Percentiles rank a stretch among this genome's conserved stretches.
These are phyloP conservation scores for Colletotrichum sojae DNA, from an alignment of 2,329 filamentous ascomycete genomes.

Conservation along the genomic window DNA sequence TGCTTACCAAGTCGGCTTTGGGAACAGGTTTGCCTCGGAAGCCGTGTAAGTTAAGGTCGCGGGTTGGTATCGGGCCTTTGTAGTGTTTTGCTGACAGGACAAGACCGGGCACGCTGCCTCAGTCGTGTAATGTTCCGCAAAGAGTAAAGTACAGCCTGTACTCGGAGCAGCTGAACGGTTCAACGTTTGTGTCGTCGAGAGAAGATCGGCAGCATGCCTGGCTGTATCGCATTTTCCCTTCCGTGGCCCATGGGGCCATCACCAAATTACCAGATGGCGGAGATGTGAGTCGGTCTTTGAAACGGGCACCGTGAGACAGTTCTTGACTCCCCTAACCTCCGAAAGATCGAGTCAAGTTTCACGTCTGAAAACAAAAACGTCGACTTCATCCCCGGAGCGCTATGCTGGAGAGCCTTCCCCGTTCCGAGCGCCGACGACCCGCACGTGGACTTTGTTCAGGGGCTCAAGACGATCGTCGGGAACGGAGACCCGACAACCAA, in stretches of 20 bases:
- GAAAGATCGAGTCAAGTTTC: constrained; percentile 51
- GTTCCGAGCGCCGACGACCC: constrained; percentile 34
- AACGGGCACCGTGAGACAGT: not conserved
- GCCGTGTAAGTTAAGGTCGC: constrained; percentile 40
- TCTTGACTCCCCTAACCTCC: not conserved
- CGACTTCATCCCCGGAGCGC: constrained; percentile 55
- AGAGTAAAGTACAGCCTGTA: constrained; percentile 58
- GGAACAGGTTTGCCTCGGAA: constrained; percentile 44
- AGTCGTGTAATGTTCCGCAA: constrained; percentile 57
- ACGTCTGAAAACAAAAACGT: constrained; percentile 56
- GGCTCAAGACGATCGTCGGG: constrained; percentile 64
- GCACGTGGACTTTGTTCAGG: constrained; percentile 60
- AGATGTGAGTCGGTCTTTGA: constrained; percentile 34
- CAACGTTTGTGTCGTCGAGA: constrained; percentile 48
- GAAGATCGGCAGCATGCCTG: constrained; percentile 44
- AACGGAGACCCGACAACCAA: constrained; percentile 65
- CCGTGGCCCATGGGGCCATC: constrained; percentile 44
- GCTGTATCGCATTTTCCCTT: constrained; percentile 50
- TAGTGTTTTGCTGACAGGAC: constrained; percentile 4
- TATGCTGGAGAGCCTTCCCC: constrained; percentile 57
- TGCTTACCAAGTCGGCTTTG: constrained; percentile 44
- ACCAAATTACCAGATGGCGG: constrained; percentile 32
- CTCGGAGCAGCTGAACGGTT: constrained; percentile 64
- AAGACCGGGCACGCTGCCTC: constrained; percentile 38
- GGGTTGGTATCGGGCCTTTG: not conserved